Evolutionary conservation across 1,139 yeast species (phyloP).

Genomic region (Meyerozyma sp.): DNA sequence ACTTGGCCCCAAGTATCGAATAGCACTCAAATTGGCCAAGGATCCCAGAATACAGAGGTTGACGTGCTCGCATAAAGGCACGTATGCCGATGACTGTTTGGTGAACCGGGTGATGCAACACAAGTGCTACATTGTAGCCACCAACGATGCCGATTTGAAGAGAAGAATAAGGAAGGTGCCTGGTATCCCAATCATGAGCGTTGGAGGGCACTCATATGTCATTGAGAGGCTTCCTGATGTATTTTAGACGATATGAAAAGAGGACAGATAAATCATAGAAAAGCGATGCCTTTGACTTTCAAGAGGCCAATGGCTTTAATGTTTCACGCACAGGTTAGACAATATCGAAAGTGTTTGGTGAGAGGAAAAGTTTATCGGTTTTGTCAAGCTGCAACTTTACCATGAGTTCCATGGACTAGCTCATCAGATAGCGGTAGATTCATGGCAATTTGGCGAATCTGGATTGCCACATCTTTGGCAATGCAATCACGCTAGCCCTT

Average conservation of each 20-base stretch:
- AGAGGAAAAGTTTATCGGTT: too few species aligned
- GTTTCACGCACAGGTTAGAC: too few species aligned
- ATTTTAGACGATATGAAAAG: slow-evolving; percentile 35
- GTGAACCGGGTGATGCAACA: slow-evolving; percentile 92
- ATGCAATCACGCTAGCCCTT: too few species aligned
- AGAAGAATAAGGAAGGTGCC: slow-evolving; percentile 93
- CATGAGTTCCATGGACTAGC: too few species aligned
- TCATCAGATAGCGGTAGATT: too few species aligned
- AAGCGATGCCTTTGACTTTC: too few species aligned
- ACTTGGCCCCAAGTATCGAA: slow-evolving; percentile 88
- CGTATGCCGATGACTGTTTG: slow-evolving; percentile 96
- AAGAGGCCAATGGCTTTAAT: too few species aligned
- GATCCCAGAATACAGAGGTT: slow-evolving; percentile 88
- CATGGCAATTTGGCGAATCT: too few species aligned
- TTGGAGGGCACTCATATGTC: slow-evolving; percentile 87
- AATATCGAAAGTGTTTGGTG: too few species aligned
- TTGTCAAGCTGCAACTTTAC: too few species aligned
- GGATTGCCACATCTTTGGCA: too few species aligned
- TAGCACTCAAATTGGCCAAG: slow-evolving; percentile 85
- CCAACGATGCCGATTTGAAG: slow-evolving; percentile 97
- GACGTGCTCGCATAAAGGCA: slow-evolving; percentile 88
- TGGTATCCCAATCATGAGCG: slow-evolving; percentile 95
- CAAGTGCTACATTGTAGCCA: slow-evolving; percentile 94
- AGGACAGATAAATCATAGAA: too few species aligned
- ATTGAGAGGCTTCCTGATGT: slow-evolving; percentile 94